Conservation (phyloP, 345 rosid species). For the Eucalyptus tenuipes region DNA sequence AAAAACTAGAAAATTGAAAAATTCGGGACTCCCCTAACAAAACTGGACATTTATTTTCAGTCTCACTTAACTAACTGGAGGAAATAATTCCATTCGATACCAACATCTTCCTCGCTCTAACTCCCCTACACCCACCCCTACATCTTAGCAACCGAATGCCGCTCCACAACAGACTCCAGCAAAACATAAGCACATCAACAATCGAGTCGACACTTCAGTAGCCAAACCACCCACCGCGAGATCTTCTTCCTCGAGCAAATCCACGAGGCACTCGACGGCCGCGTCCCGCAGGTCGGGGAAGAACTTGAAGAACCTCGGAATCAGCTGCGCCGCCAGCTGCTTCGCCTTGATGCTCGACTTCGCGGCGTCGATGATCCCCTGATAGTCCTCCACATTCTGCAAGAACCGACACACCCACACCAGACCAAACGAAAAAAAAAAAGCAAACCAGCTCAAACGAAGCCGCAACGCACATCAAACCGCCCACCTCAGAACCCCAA, state of each 20-base stretch:
- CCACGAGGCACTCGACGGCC: slow-evolving; percentile 73
- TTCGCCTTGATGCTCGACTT: slow-evolving; percentile 76
- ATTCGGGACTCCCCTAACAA: not conserved
- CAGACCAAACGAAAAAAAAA: not conserved
- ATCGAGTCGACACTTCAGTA: not conserved
- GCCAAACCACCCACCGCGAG: slow-evolving; percentile 47
- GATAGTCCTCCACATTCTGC: slow-evolving; percentile 75
- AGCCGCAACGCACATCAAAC: not conserved
- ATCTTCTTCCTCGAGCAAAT: slow-evolving; percentile 89
- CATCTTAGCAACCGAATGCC: not conserved
- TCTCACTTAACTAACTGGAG: not conserved
- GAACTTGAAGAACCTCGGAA: slow-evolving; percentile 96
- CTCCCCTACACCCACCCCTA: not conserved
- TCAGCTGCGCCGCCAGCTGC: slow-evolving; percentile 95
- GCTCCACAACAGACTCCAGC: not conserved
- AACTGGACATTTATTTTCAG: not conserved
- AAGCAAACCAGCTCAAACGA: not conserved
- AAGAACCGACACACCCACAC: not conserved
- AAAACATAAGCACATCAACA: not conserved
- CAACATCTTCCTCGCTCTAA: rapidly evolving
- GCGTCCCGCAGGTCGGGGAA: slow-evolving; percentile 64
- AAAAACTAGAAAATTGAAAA: not conserved
- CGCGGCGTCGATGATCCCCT: slow-evolving; percentile 72
- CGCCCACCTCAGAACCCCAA: not conserved
- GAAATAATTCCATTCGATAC: not conserved